Percentiles rank a stretch among this genome's conserved stretches.
These are phyloP conservation scores for Acacia melanoxylon DNA, from an alignment of 306 rosid species.

Conservation along the genomic window DNA sequence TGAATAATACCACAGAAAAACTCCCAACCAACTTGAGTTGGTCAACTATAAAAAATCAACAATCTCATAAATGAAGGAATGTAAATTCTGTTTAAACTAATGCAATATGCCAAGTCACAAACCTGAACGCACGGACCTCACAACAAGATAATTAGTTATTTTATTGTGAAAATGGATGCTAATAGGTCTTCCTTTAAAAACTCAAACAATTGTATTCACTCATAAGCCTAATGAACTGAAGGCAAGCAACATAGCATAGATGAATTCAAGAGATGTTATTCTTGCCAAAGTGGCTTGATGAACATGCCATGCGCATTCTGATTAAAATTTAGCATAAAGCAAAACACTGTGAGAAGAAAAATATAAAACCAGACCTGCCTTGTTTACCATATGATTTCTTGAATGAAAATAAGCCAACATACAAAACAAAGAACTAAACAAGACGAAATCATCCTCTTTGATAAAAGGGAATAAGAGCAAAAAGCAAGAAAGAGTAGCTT, in stretches of 20 bases:
- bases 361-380: not conserved
- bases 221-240: conserved; percentile 6
- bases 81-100: conserved; percentile 14
- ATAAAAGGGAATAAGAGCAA: not conserved
- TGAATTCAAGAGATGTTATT: conserved; percentile 16
- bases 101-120: conserved; percentile 9
- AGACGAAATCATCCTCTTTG: not conserved
- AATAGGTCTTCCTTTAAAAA: conserved; percentile 12
- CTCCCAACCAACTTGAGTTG: not conserved
- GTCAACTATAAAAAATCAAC: not conserved
- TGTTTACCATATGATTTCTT: conserved; percentile 3
- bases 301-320: not conserved
- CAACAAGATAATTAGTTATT: not conserved
- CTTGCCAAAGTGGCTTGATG: conserved; percentile 8
- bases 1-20: conserved; percentile 17
- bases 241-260: not conserved
- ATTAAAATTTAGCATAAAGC: conserved; percentile 15
- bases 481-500: not conserved
- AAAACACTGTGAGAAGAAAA: not conserved
- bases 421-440: conserved; percentile 19
- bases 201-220: conserved; percentile 8
- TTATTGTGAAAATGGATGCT: conserved; percentile 5
- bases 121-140: conserved; percentile 19
- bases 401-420: not conserved
- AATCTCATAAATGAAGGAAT: conserved; percentile 4